Evolutionary conservation across 495 filamentous ascomycete genomes (phyloP), one percentile per base, ranked within the genome.

Genomic region (Xylaria scruposa): DNA sequence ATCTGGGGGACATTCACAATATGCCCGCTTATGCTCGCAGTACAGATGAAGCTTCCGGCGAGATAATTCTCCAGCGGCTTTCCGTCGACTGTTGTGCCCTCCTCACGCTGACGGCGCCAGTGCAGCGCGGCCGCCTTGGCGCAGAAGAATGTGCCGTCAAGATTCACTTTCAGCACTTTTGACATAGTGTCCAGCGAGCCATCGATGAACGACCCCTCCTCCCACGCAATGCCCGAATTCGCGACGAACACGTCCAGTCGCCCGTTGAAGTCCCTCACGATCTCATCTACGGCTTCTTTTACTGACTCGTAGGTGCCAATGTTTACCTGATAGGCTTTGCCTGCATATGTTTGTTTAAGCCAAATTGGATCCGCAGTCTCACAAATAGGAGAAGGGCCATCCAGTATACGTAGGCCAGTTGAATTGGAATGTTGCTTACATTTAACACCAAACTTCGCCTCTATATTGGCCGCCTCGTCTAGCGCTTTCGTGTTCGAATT

Each of bases 1-100:
- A 94, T 77, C 82, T 97, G 94, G 19, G 95, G 94, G 67, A 95
- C 88, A 76, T 97, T 97, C 76, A 90, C 92, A 74, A 97, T 93
- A 80, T 95, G 93, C 3, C 91, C 93, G 79, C 89, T 91, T 89
- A 95, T 95, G 74, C 89, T 92, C 3, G 93, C 88, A 7, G 93
- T 96, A 29, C 91, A 88, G 77, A 95, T 88, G 78, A 95, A 94
- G 80, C 89, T 92, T 13, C 93, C 93, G 21, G 86, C 83, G 26
- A 82, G 88, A 74, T 88, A 94, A 73, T 88, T 88, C 71, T 90
- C 84, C 38, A 94, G 83, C 80, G 86, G 87, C 74, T 90, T 85
- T 71, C 93, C 92, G 77, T 90, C 87, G 62, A 89, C 71, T 49
- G 90, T 88, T 0, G 89, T 91, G 19, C 90, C 88, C 74, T 93